Conservation (phyloP, 1,284 basidiomycete species). For the Cutaneotrichosporon daszewskae region DNA sequence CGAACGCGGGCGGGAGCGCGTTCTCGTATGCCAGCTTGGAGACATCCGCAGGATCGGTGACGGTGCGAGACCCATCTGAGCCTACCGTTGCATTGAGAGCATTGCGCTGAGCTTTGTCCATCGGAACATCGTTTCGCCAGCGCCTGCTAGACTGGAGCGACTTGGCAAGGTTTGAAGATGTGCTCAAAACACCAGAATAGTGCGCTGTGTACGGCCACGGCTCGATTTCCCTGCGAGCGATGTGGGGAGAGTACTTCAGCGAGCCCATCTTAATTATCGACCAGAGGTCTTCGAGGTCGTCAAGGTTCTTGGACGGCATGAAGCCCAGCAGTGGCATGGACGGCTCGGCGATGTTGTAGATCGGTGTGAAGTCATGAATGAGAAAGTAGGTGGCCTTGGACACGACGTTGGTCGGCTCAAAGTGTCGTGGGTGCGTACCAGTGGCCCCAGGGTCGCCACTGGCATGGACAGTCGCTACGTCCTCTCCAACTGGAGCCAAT, state of each 20-base stretch:
- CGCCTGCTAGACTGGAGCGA: conserved; percentile 19
- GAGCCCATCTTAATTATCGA: conserved; percentile 16
- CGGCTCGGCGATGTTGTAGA: conserved; percentile 32
- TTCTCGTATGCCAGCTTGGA: conserved; percentile 29
- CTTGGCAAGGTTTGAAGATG: conserved; percentile 13
- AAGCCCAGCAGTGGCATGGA: conserved; percentile 23
- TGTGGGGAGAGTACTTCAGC: conserved; percentile 5
- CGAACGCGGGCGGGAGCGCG: conserved; percentile 21
- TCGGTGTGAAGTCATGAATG: conserved; percentile 31
- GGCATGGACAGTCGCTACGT: conserved; percentile 8
- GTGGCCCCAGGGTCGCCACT: not conserved
- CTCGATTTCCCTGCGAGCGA: conserved; percentile 11
- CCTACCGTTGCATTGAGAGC: conserved; percentile 27
- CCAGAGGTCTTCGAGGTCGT: conserved; percentile 27
- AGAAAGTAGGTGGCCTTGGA: conserved; percentile 27
- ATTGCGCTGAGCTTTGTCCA: conserved; percentile 23
- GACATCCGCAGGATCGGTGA: conserved; percentile 19
- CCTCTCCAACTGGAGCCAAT: conserved; percentile 11
- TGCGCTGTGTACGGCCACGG: conserved; percentile 17
- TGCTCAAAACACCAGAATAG: conserved; percentile 17
- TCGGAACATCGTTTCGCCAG: conserved; percentile 25
- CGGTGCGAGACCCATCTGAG: conserved; percentile 4
- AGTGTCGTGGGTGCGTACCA: conserved; percentile 7
- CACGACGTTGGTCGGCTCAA: conserved; percentile 4
- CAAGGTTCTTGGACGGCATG: conserved; percentile 16